phyloP scores from a whole-genome alignment of 441 rosid genomes.

The Oxalis stricta region DNA sequence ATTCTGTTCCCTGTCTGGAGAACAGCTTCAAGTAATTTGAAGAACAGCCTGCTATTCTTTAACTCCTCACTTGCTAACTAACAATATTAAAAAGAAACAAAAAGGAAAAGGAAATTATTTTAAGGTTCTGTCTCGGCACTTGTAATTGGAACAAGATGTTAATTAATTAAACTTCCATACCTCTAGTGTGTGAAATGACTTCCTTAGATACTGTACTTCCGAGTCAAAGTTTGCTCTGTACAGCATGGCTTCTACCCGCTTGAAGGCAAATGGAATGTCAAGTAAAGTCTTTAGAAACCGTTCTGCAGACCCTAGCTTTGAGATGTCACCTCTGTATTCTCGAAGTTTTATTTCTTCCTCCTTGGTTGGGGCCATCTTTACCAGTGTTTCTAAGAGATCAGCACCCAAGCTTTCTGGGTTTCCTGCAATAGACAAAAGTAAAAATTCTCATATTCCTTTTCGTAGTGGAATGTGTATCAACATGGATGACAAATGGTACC shows the following conservation, averaged over 20 bases:
- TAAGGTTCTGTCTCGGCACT: background rate
- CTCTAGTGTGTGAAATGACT: constrained; percentile 85
- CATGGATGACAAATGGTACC: no score
- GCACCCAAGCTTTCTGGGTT: constrained; percentile 78
- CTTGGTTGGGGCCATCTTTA: constrained; percentile 97
- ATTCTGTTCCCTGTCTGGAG: constrained; percentile 84
- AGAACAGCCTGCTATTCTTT: constrained; percentile 75
- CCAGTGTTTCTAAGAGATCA: constrained; percentile 86
- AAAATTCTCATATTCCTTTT: no score
- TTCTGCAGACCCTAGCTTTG: constrained; percentile 86
- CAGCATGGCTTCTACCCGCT: constrained; percentile 90
- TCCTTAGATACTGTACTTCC: constrained; percentile 74
- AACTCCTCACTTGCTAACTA: constrained; percentile 84
- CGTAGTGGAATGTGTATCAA: no score
- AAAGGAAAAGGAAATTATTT: constrained; percentile 1
- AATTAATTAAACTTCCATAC: constrained; percentile 20
- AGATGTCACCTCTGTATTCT: constrained; percentile 55
- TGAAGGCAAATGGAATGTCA: constrained; percentile 84
- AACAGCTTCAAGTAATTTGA: constrained; percentile 93
- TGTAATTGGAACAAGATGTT: background rate
- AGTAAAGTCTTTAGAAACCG: constrained; percentile 80
- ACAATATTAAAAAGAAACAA: constrained; percentile 6
- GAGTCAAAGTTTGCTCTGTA: constrained; percentile 88
- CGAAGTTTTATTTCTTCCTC: constrained; percentile 92
- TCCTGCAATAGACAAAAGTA: constrained; percentile 43